Evolutionary conservation across 179 eudicot genomes (phyloP), one percentile per base, ranked within the genome.

Genomic region (Spergularia azorica): DNA sequence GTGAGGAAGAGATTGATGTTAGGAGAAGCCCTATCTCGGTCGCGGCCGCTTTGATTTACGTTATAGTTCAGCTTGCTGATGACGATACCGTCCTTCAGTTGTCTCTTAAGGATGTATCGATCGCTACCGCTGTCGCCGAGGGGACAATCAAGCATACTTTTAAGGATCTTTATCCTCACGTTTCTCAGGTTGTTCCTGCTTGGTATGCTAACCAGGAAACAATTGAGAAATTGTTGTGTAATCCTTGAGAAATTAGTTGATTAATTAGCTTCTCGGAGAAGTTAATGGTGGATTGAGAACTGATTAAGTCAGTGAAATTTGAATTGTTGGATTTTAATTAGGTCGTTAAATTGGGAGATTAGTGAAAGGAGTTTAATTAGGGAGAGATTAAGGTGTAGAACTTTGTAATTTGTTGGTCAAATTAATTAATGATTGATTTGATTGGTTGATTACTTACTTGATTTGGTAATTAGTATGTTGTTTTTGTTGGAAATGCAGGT

Each of bases 11-110:
- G 60, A 67, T 86, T 43, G 91, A 88, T 66, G 70, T 88, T 5
- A 84, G 97, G 90, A 87, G 97, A 74, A 91, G 91, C 71, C 97
- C 97, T 13, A 82, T 91, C 67, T 91, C 97, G 5, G 84, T 91
- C 58, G 97, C 97, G n/a, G 97, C 97, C 0, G 90, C 96, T 3
- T 88, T 89, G n/a, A 87, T 93, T 9, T 89, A 90, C 67, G 81
- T 93, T 6, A 75, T 93, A 18, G 78, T 89, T 4, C 94, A 87
- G 48, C 83, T 93, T 39, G 81, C 81, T 6, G 89, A 84, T 26
- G 91, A 88, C 32, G 82, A 81, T 72, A 84, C 86, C 79, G 81
- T 86, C 36, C 82, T 3, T 68, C 54, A 46, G 26, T 3, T 18
- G 4, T 3, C 21, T 0, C 15, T 67, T 2, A 83, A 82, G 82